phyloP scores from a whole-genome alignment of 257 asterid genomes.

The Scutellaria barbata region DNA sequence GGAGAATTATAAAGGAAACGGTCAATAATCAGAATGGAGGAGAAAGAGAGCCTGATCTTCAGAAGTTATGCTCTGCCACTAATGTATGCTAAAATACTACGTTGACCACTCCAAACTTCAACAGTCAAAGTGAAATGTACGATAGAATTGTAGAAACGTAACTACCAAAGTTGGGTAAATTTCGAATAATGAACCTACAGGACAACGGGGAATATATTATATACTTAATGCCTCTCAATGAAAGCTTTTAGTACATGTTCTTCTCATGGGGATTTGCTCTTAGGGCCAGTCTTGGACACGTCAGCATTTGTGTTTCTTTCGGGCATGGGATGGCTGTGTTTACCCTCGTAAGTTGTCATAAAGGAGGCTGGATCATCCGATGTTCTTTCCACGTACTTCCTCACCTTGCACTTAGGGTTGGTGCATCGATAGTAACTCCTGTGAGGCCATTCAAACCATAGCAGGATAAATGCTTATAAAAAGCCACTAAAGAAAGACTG shows the following conservation, averaged over 20 bases:
- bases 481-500: not conserved
- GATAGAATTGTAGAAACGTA: not conserved
- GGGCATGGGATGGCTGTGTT: constrained; percentile 61
- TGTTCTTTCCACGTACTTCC: constrained; percentile 78
- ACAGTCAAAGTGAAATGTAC: not conserved
- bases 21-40: not conserved
- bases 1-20: not conserved
- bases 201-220: not conserved
- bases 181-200: not conserved
- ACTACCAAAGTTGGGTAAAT: not conserved
- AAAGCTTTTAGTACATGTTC: not conserved
- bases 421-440: constrained; percentile 95
- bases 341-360: constrained; percentile 80
- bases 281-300: constrained; percentile 44
- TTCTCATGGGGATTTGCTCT: constrained; percentile 25
- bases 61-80: constrained; percentile 6
- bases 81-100: not conserved
- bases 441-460: constrained; percentile 33
- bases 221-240: not conserved
- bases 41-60: not conserved
- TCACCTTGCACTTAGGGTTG: constrained; percentile 63
- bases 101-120: not conserved
- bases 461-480: constrained; percentile 8
- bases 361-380: constrained; percentile 63
- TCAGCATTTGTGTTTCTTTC: constrained; percentile 37